Base-by-base conservation (phyloP, 805 yeast species). In the Lipomyces japonicus region DNA sequence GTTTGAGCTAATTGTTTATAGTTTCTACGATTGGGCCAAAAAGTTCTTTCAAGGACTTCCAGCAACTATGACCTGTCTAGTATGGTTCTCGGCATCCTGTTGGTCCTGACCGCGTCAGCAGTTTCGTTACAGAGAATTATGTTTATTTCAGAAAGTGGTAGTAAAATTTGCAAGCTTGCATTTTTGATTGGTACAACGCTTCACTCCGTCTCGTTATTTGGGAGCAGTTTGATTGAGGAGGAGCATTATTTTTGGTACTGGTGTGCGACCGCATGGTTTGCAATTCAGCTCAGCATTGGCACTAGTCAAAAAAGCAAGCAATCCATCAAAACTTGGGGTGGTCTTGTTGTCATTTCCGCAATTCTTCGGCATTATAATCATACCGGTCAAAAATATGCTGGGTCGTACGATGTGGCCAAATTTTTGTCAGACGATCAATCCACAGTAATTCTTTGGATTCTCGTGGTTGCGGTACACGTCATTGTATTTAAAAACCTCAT, bases 161-260 rank as follows among this genome's bases (percentile, higher is more conserved):
- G 44, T 41, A 6, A 18, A 2, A 16, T 43, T 2, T 18, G 38
- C 10, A 26, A 37, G 3, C 61, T 50, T 3, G 56, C 52, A 9
- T 61, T 61, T 26, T 65, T 61, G 18, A 44, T 48, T 48, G 62
- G 62, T 59, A 40, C 70, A 18, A 38, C 74, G 35, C 41, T 71
- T 0, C 74, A 81, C 46, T 76, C 82, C 2, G 32, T 72, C 0
- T 74, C 86, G 0, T 75, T 83, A 57, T 87, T 90, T 69, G 96
- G 90, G 9, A 87, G 95, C 53, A 90, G 96, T 24, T 73, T 90
- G 50, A 84, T 93, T 16, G 98, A 93, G 63, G 98, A 93, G 65
- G 98, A 93, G 63, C 95, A 93, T 63, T 96, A 90, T 63, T 66
- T 90, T 16, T 93, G 98, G 98, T 93, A 95, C 86, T 85, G 87